These are phyloP conservation scores for Solanum okadae DNA, from an alignment of 257 asterid genomes.

Conservation along the genomic window DNA sequence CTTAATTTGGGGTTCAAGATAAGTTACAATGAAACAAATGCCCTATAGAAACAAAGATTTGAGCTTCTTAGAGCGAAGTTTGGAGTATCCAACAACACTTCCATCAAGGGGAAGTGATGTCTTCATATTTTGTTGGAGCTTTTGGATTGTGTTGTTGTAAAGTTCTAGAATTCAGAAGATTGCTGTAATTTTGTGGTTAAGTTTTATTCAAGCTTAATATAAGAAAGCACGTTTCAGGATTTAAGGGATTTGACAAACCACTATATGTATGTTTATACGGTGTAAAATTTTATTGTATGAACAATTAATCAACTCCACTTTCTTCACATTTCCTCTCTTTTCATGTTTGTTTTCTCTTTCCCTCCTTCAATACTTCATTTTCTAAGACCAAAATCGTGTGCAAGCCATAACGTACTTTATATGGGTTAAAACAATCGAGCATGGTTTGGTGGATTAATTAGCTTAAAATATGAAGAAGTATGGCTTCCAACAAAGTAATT, in stretches of 20 bases:
- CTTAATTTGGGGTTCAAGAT: background rate
- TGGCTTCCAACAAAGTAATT: background rate
- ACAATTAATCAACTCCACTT: background rate
- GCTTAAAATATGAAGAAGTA: background rate
- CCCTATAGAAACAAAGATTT: no score
- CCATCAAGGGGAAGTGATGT: no score
- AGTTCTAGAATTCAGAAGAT: background rate
- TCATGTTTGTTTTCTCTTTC: background rate
- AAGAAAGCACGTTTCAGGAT: background rate
- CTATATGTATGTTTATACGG: background rate
- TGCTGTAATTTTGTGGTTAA: background rate
- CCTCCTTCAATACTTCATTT: background rate
- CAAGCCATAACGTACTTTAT: background rate
- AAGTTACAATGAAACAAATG: background rate
- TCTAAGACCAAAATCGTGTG: background rate
- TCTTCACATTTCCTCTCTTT: background rate
- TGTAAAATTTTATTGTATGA: no score
- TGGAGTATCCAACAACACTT: no score
- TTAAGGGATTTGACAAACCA: background rate
- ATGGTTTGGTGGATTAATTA: no score
- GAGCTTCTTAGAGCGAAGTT: no score
- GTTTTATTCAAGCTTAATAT: background rate
- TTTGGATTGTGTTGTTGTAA: background rate
- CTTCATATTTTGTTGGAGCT: background rate
- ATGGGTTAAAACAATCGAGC: background rate